phyloP scores from a whole-genome alignment of 169 alveolate genomes.

The Theileria sp. region DNA sequence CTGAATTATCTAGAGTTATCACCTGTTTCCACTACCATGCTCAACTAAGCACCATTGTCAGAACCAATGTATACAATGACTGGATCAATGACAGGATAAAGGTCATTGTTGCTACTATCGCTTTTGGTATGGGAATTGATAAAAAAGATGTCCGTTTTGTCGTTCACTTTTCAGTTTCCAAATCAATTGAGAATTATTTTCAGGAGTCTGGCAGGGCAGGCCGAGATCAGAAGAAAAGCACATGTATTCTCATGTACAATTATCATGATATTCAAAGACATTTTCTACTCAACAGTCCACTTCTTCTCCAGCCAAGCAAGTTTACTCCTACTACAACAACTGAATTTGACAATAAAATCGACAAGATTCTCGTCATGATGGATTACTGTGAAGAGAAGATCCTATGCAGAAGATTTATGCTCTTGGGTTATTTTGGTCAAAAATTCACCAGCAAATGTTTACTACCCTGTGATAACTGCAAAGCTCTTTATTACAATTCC shows the following conservation, averaged over 20 bases:
- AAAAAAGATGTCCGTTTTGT: slow-evolving; percentile 97
- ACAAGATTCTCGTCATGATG: slow-evolving; percentile 63
- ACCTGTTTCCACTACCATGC: slow-evolving; percentile 79
- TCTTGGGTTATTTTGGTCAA: slow-evolving; percentile 83
- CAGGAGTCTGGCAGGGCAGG: slow-evolving; percentile 99
- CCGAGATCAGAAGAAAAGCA: slow-evolving; percentile 81
- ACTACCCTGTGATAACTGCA: slow-evolving; percentile 70
- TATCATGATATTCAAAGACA: slow-evolving; percentile 72
- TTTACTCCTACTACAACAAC: slow-evolving; percentile 19
- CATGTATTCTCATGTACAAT: slow-evolving; percentile 72
- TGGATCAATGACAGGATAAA: slow-evolving; percentile 92
- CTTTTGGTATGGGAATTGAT: slow-evolving; percentile 99
- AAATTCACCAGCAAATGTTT: slow-evolving; percentile 73
- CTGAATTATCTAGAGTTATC: slow-evolving; percentile 67
- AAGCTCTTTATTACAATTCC: neutral
- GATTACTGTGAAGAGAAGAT: slow-evolving; percentile 83
- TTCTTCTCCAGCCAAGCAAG: slow-evolving; percentile 12
- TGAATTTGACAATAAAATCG: neutral
- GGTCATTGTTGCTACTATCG: slow-evolving; percentile 96
- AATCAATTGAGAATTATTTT: slow-evolving; percentile 94
- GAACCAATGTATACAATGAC: slow-evolving; percentile 71
- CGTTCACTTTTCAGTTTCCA: slow-evolving; percentile 95
- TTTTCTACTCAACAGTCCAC: slow-evolving; percentile 57
- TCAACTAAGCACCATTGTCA: slow-evolving; percentile 70
- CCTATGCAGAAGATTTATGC: slow-evolving; percentile 79